A percentile compares a stretch with the other conserved stretches of the same genome.
Conservation (phyloP, 768 basidiomycete genomes). For the Russula abietina region DNA sequence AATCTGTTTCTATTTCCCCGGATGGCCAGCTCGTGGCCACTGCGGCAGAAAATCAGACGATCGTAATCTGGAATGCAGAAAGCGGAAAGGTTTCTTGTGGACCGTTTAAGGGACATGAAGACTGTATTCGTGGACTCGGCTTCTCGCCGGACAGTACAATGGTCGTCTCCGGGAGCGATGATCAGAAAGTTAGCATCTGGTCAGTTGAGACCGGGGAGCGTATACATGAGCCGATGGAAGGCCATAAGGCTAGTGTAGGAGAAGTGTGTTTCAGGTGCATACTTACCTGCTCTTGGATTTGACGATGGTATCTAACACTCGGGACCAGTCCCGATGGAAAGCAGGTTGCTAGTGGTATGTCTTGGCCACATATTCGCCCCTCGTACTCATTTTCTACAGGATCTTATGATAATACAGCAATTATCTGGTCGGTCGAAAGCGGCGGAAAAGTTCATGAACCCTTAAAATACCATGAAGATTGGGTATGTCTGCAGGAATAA, state of each 20-base stretch:
- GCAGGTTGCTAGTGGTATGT: slow-evolving; percentile 17
- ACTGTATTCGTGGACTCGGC: slow-evolving; percentile 13
- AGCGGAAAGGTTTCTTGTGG: slow-evolving; percentile 10
- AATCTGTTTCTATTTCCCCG: slow-evolving; percentile 21
- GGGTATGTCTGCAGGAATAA: too few species aligned
- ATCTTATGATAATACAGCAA: too few species aligned
- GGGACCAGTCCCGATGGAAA: slow-evolving; percentile 18
- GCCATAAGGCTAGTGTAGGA: slow-evolving; percentile 18
- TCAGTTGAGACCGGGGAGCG: slow-evolving; percentile 10
- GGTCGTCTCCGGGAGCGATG: too few species aligned
- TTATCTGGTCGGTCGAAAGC: slow-evolving; percentile 14
- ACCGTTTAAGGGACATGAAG: slow-evolving; percentile 22
- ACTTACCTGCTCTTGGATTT: too few species aligned
- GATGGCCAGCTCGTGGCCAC: slow-evolving; percentile 16
- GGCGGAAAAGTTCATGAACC: slow-evolving; percentile 2
- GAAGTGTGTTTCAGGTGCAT: too few species aligned
- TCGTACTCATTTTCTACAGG: too few species aligned
- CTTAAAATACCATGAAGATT: too few species aligned
- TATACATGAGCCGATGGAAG: slow-evolving; percentile 13
- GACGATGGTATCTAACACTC: too few species aligned
- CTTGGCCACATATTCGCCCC: not conserved
- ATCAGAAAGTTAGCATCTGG: too few species aligned
- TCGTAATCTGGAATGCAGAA: slow-evolving; percentile 23
- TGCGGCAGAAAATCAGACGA: not conserved
- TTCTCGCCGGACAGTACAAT: too few species aligned